Base-by-base conservation (phyloP, 1,139 yeast species). In the Diutina neorugosa region DNA sequence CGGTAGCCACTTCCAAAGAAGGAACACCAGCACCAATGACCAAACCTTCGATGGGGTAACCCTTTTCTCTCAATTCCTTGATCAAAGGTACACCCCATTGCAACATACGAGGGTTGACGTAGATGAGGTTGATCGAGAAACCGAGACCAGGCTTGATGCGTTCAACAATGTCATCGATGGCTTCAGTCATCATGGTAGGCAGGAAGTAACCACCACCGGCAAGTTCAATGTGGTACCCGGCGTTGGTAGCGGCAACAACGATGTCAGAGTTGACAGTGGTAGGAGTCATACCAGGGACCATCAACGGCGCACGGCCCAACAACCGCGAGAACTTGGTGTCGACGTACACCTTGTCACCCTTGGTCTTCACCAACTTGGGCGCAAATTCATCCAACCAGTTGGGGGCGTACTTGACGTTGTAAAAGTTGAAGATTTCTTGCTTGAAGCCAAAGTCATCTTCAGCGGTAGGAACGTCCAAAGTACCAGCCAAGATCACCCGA, bases 1-100 rank as follows among this genome's bases (percentile, higher is more conserved):
- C 99, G 63, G 94, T 77, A 53, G 98, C 98, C 63, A 94, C 97
- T 68, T 94, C 98, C 59, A 91, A 71, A 34, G 98, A 90, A 56
- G 99, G 99, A 61, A 93, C 98, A 80, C 99, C 99, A 53, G 99
- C 99, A 76, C 98, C 99, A 65, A 93, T 90, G 52, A 98, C 84
- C 70, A 93, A 74, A 55, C 96, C 91, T 71, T 93, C 97, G 62
- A 93, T 84, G 61, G 98, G 98, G 78, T 86, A 90, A 51, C 98
- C 98, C 65, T 79, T 84, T 61, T 81, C 86, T 73, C 98, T 84
- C 69, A 93, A 80, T 58, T 82, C 86, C 69, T 83, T 88, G 67
- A 93, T 85, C 73, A 93, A 80, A 56, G 98, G 98, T 68, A 94
- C 90, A 71, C 96, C 96, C 98, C 98, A 94, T 73, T 90, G 96